A percentile compares a stretch with the other conserved stretches of the same genome.
These are phyloP conservation scores for Ganoderma lucidum DNA, from an alignment of 1,284 basidiomycete genomes.

Conservation along the genomic window DNA sequence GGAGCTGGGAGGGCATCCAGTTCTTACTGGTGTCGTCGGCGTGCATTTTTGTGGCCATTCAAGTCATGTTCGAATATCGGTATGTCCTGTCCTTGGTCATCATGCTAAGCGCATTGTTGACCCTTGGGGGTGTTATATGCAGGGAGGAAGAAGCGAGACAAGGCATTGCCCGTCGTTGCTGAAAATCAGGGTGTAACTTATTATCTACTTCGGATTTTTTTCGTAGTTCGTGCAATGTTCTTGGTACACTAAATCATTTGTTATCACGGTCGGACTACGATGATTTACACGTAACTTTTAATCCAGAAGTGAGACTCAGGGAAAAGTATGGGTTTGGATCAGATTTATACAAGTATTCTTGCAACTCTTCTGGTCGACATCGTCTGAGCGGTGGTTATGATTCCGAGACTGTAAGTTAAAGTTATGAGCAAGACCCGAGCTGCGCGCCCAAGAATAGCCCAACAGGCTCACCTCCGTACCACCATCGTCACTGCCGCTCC, in stretches of 20 bases:
- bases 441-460: neutral
- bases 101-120: neutral
- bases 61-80: conserved; percentile 97
- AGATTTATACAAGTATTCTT: neutral
- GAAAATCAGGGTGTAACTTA: neutral
- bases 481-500: conserved; percentile 8
- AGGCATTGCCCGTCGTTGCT: conserved; percentile 58
- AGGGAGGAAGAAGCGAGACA: conserved; percentile 46
- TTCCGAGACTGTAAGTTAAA: neutral
- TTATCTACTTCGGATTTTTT: conserved; percentile 2
- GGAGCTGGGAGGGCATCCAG: conserved; percentile 68
- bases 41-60: conserved; percentile 84
- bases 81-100: conserved; percentile 39
- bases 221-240: neutral
- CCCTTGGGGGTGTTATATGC: neutral
- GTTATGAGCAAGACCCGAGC: neutral
- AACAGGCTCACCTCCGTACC: neutral
- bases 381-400: neutral
- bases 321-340: neutral
- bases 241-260: neutral
- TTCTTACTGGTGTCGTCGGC: conserved; percentile 72
- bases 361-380: neutral
- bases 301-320: neutral
- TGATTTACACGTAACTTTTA: neutral
- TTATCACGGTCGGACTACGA: neutral